Base-by-base conservation (phyloP, 1,139 yeast genomes). In the Magnusiomyces magnusii region DNA sequence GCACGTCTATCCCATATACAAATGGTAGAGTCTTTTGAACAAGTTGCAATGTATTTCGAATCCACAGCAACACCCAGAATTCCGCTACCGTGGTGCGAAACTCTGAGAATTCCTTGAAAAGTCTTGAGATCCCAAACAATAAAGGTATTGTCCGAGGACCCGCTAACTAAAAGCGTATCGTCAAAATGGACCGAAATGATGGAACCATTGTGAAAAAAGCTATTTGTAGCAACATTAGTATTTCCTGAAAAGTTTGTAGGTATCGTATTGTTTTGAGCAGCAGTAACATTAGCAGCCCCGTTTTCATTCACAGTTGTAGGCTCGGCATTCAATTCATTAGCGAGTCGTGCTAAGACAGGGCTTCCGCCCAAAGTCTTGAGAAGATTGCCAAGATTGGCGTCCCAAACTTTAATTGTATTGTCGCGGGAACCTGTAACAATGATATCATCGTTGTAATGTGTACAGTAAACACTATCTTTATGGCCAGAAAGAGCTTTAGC, bases 361-460 rank as follows among this genome's bases (percentile, higher is more conserved):
- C 24, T 15, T 68, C 63, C 25, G 23, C 53, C 53, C 10, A 50
- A 31, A 7, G 39, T 34, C 27, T 60, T 58, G n/a, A 68, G 47
- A 23, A 68, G 59, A 23, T 60, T 59, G 1, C 72, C 73, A 13
- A 69, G 64, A n/a, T 61, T 55, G 9, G 69, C 57, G 47, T 68
- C 65, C 76, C 76, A 74, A 3, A 74, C 67, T 47, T 68, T 68
- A 27, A 74, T 65, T 5, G 73, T 66, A n/a, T 64, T 62, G 59
- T 74, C 77, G 3, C 74, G 61, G 2, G 75, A 70, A 2, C 77
- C 76, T 1, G 76, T 72, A 34, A 73, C 66, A 17, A 73, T 71
- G 47, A 64, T 65, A 2, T 63, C 60, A 19, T 65, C 63, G 53
- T 72, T 73, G 59, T 72, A 67, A 52, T 71, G 70, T 7, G 71